phyloP scores from a whole-genome alignment of 1,284 basidiomycete species.

The Megacollybia platyphylla region DNA sequence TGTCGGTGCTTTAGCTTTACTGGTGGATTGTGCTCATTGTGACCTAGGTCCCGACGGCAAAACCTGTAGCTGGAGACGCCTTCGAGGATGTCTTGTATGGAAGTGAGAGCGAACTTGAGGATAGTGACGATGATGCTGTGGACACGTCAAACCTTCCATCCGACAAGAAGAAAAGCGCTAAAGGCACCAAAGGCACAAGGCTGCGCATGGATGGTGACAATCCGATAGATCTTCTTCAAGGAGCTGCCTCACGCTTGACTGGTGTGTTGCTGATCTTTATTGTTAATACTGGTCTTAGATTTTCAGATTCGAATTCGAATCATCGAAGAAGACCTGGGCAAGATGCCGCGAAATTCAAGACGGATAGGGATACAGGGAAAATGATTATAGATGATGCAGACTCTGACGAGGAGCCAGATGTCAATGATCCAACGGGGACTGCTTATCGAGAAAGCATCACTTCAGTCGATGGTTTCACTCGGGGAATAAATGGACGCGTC shows the following conservation, averaged over 20 bases:
- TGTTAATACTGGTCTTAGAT: constrained; percentile 4
- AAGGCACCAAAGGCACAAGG: constrained; percentile 31
- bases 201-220: constrained; percentile 86
- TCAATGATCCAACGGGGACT: constrained; percentile 50
- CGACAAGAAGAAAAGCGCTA: constrained; percentile 18
- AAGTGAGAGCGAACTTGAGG: constrained; percentile 77
- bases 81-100: constrained; percentile 95
- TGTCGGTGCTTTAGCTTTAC: constrained; percentile 14
- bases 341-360: constrained; percentile 81
- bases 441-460: constrained; percentile 80
- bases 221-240: constrained; percentile 90
- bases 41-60: constrained; percentile 23
- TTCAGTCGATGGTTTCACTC: constrained; percentile 80
- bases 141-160: constrained; percentile 13
- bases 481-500: constrained; percentile 73
- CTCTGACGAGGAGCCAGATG: constrained; percentile 22
- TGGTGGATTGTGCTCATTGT: constrained; percentile 3
- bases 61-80: constrained; percentile 63
- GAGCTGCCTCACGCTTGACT: constrained; percentile 66
- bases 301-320: constrained; percentile 34
- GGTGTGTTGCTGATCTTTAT: constrained; percentile 33
- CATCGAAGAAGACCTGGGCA: constrained; percentile 72
- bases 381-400: constrained; percentile 69
- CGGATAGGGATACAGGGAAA: constrained; percentile 78
- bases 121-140: constrained; percentile 55